These are phyloP conservation scores for Colletotrichum chlorophyti DNA, from an alignment of 2,329 filamentous ascomycete genomes.

Conservation along the genomic window DNA sequence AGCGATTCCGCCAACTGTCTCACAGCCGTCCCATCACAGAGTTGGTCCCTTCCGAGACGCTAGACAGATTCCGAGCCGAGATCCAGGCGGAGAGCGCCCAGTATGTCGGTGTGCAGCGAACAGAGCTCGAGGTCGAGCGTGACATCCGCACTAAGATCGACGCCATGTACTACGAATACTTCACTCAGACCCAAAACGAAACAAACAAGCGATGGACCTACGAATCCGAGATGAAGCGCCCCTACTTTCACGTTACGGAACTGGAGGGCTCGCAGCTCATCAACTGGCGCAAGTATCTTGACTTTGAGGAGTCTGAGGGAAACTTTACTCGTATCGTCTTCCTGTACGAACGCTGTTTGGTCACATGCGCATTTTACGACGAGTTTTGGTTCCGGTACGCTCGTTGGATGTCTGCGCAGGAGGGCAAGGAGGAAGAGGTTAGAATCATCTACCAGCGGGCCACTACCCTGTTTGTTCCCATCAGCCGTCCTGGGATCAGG, in stretches of 20 bases:
- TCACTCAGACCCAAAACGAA: conserved; percentile 82
- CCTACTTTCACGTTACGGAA: conserved; percentile 96
- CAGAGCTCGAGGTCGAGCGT: conserved; percentile 81
- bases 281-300: conserved; percentile 96
- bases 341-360: conserved; percentile 91
- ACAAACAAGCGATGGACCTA: conserved; percentile 94
- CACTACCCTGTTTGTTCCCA: conserved; percentile 83
- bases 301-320: conserved; percentile 90
- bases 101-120: conserved; percentile 60
- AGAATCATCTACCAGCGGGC: conserved; percentile 92
- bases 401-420: conserved; percentile 87
- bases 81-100: conserved; percentile 69
- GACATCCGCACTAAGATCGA: conserved; percentile 84
- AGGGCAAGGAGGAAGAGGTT: conserved; percentile 85
- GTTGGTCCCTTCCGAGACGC: conserved; percentile 71
- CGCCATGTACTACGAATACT: conserved; percentile 79
- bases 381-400: conserved; percentile 99
- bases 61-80: conserved; percentile 74
- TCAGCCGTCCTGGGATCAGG: conserved; percentile 82
- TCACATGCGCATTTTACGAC: conserved; percentile 93
- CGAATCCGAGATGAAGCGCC: conserved; percentile 92
- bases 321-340: conserved; percentile 78
- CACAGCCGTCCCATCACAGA: conserved; percentile 76
- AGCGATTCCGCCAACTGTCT: conserved; percentile 82
- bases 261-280: conserved; percentile 82